phyloP scores from a whole-genome alignment of 2,329 filamentous ascomycete species.

The Fusarium sp. region DNA sequence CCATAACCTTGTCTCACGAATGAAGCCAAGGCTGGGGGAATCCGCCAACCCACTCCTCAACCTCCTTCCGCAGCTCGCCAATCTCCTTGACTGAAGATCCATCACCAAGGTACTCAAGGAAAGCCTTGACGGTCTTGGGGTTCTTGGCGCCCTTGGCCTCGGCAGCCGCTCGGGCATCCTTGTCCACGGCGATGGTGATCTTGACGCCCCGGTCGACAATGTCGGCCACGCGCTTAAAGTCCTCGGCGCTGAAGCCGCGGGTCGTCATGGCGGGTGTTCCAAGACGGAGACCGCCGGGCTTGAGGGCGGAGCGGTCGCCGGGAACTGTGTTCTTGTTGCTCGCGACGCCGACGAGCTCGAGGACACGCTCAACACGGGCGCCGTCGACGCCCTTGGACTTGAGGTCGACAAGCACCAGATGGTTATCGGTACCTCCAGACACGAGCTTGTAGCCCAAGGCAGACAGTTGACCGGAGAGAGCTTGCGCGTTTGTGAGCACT shows the following conservation, averaged over 20 bases:
- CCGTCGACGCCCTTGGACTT: slow-evolving; percentile 88
- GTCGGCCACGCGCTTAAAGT: slow-evolving; percentile 85
- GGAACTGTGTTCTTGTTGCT: slow-evolving; percentile 98
- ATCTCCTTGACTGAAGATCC: slow-evolving; percentile 75
- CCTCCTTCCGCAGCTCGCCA: slow-evolving; percentile 73
- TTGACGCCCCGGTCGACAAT: slow-evolving; percentile 84
- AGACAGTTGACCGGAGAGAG: slow-evolving; percentile 76
- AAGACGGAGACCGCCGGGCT: slow-evolving; percentile 89
- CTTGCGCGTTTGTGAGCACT: slow-evolving; percentile 88
- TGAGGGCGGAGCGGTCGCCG: slow-evolving; percentile 89
- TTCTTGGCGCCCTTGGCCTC: slow-evolving; percentile 74
- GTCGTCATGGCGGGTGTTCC: slow-evolving; percentile 97
- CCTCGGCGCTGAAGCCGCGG: slow-evolving; percentile 83
- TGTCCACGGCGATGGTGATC: slow-evolving; percentile 79
- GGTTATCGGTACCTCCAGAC: slow-evolving; percentile 92
- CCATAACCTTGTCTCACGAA: slow-evolving; percentile 24
- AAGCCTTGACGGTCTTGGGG: slow-evolving; percentile 71
- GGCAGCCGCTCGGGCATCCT: slow-evolving; percentile 72
- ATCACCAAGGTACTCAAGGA: slow-evolving; percentile 73
- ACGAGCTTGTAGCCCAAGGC: slow-evolving; percentile 86
- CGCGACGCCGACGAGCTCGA: slow-evolving; percentile 90
- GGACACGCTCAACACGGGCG: slow-evolving; percentile 84
- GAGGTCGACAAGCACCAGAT: slow-evolving; percentile 90
- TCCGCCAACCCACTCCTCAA: slow-evolving; percentile 76
- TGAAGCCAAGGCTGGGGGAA: slow-evolving; percentile 47